Base-by-base conservation (phyloP, 352 stramenopile genomes). In the Blastocystis sp. region DNA sequence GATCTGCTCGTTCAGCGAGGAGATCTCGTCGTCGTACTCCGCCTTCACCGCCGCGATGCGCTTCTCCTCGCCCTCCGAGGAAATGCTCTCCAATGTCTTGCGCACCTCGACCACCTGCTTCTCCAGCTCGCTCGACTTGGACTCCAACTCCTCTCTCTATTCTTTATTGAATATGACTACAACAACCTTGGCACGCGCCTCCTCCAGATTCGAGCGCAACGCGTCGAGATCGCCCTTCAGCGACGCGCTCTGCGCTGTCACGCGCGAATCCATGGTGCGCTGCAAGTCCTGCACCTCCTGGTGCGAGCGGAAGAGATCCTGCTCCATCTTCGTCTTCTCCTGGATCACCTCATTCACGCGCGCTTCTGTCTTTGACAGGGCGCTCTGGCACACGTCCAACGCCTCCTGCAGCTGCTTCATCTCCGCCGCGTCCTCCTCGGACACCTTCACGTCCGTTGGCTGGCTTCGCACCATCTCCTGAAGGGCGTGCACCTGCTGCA, bases 401-500 rank as follows among this genome's bases (percentile, higher is more conserved):
- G 60, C 62, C 9, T 45, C n/a, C 41, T 88, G 62, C 35, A 88
- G 65, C 37, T 41, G 59, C 45, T 88, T 74, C 62, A 88, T 78
- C 41, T 88, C 62, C 50, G 62, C 55, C 3, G 39, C 62, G 19
- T 41, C 62, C 35, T 69, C 62, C 9, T 21, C 41, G 29, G 26
- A n/a, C 13, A 26, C 41, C 19, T 26, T 26, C 24, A 12, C 29
- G 3, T 24, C 78, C 2, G 29, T 33, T 31, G 78, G 78, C 45
- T 74, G 62, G 31, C 59, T 88, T 4, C 78, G 78, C 24, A 88
- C 78, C 78, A 88, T 88, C 45, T 88, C 78, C 35, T 88, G 78
- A 21, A 88, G 65, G 9, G 78, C 78, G n/a, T 50, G 78, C 29
- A 78, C 65, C 35, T 88, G 78, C 33, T 88, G 62, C 65, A 88